These are phyloP conservation scores for Pestalotiopsis sp. DNA, from an alignment of 2,329 filamentous ascomycete genomes.

Conservation along the genomic window DNA sequence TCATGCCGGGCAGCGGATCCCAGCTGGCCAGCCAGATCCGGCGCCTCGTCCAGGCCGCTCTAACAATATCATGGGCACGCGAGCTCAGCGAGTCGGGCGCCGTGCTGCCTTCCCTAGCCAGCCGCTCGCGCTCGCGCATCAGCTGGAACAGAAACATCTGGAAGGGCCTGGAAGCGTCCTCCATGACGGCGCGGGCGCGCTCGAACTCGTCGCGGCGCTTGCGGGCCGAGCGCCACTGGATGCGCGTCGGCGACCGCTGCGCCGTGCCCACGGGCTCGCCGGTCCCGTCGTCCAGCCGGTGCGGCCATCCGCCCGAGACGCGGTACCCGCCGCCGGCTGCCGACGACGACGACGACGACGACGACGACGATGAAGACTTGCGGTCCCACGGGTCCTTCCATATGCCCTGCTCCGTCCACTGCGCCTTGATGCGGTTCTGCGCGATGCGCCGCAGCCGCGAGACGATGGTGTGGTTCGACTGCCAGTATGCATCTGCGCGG, in stretches of 20 bases:
- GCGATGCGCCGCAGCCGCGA: neutral
- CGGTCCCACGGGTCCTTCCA: neutral
- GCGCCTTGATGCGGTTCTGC: neutral
- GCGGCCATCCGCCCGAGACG: neutral
- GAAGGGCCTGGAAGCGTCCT: neutral
- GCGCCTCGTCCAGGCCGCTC: neutral
- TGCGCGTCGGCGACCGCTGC: neutral
- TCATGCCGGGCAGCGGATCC: slow-evolving; percentile 1
- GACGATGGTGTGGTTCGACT: slow-evolving; percentile 9
- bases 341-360: too few relatives aligned
- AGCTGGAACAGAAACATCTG: neutral
- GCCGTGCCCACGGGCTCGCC: neutral
- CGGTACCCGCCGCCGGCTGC: neutral
- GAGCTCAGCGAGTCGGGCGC: neutral
- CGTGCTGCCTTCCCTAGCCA: neutral
- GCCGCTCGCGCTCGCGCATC: neutral
- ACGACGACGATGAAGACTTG: neutral
- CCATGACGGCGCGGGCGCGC: neutral
- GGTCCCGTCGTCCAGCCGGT: neutral
- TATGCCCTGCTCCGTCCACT: neutral
- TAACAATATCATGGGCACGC: neutral
- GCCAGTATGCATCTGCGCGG: neutral
- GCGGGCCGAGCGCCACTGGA: neutral
- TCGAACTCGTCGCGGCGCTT: neutral
- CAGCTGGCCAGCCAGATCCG: neutral